A percentile compares a stretch with the other conserved stretches of the same genome.
Evolutionary conservation across 129 eudicot species (phyloP).

Genomic region (Apium graveolens): DNA sequence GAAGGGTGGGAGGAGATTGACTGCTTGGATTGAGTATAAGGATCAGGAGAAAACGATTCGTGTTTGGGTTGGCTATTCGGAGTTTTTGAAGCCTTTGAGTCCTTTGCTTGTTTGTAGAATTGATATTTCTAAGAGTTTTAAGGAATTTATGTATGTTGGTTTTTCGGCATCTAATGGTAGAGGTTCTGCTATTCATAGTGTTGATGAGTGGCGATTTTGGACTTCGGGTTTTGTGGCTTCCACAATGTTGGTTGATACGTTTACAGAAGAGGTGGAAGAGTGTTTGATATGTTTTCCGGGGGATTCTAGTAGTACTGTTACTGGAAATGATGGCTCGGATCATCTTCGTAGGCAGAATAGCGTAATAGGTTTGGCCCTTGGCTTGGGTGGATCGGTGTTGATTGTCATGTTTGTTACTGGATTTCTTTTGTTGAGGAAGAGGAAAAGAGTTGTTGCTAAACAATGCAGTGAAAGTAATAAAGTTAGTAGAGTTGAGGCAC

Average conservation of each 20-base stretch:
- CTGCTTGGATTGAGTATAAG: slow-evolving; percentile 55
- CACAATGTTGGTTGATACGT: slow-evolving; percentile 30
- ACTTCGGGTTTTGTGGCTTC: slow-evolving; percentile 32
- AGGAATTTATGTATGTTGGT: slow-evolving; percentile 63
- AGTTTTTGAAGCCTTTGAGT: slow-evolving; percentile 23
- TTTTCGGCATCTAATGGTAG: slow-evolving; percentile 48
- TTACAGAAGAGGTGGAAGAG: slow-evolving; percentile 18
- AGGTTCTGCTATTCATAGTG: slow-evolving; percentile 41
- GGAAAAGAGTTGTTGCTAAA: slow-evolving; percentile 6
- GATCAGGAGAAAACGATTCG: slow-evolving; percentile 21
- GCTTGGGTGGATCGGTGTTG: slow-evolving; percentile 20
- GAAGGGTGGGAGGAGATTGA: slow-evolving; percentile 31
- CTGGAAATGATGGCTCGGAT: neutral
- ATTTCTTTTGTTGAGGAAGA: slow-evolving; percentile 11
- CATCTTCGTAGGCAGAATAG: slow-evolving; percentile 10
- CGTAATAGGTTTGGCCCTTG: slow-evolving; percentile 26
- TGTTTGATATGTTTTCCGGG: slow-evolving; percentile 45
- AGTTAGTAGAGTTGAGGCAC: slow-evolving; percentile 26
- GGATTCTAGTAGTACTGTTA: slow-evolving; percentile 17
- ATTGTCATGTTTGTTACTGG: slow-evolving; percentile 15
- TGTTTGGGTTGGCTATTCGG: slow-evolving; percentile 42
- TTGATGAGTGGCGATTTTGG: slow-evolving; percentile 38
- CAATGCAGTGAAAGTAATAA: slow-evolving; percentile 23
- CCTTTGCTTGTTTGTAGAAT: slow-evolving; percentile 34
- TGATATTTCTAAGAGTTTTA: slow-evolving; percentile 34